A percentile compares a stretch with the other conserved stretches of the same genome.
Conservation (phyloP, 345 rosid species). For the Populus euphratica region DNA sequence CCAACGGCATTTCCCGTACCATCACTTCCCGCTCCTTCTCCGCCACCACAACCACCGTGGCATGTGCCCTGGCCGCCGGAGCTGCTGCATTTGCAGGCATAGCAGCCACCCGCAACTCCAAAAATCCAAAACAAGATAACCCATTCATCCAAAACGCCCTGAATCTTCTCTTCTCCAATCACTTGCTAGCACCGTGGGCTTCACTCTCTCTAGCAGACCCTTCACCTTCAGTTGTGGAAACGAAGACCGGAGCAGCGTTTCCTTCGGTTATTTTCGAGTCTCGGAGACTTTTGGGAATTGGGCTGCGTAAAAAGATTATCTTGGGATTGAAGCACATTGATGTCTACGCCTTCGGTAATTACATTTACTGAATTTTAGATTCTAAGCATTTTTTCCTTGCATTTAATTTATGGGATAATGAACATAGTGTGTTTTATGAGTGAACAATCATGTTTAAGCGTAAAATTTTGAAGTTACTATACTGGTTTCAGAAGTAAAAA, state of each 20-base stretch:
- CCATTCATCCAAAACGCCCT: conserved; percentile 32
- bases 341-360: conserved; percentile 72
- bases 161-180: conserved; percentile 33
- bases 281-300: conserved; percentile 64
- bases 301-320: conserved; percentile 66
- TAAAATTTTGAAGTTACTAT: neutral
- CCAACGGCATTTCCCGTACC: conserved; percentile 23
- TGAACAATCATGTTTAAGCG: neutral
- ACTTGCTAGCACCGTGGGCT: conserved; percentile 43
- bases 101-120: conserved; percentile 25
- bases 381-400: neutral
- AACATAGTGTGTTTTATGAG: neutral
- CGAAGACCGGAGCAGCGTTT: conserved; percentile 62
- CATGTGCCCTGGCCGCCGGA: conserved; percentile 34
- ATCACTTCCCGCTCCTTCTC: conserved; percentile 28
- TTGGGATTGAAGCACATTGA: conserved; percentile 82
- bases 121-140: conserved; percentile 21
- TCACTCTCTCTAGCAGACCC: conserved; percentile 66
- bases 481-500: neutral
- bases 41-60: conserved; percentile 26
- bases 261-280: conserved; percentile 54
- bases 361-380: neutral
- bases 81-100: conserved; percentile 45
- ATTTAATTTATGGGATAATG: neutral
- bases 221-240: conserved; percentile 50